Conservation (phyloP, 2,329 filamentous ascomycete species). For the Trichoderma hamatum region DNA sequence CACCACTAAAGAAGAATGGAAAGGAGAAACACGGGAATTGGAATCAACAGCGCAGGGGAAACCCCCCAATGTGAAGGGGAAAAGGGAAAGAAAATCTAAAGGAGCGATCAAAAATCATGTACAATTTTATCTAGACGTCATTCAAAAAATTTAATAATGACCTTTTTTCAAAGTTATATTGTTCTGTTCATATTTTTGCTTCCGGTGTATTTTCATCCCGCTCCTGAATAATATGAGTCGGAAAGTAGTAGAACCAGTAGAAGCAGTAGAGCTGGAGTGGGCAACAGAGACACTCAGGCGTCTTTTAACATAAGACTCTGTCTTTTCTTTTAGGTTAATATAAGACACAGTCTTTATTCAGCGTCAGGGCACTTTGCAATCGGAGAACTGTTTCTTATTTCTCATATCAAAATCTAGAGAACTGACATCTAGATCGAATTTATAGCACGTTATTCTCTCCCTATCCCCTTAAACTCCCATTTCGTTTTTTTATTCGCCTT, state of each 20-base stretch:
- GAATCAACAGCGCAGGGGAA: neutral
- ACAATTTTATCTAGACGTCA: conserved; percentile 16
- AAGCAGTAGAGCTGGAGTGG: too few species aligned
- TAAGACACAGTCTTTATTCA: too few species aligned
- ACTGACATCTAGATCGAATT: neutral
- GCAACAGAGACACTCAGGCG: too few species aligned
- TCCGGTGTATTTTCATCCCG: neutral
- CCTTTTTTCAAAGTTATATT: neutral
- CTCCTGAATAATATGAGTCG: too few species aligned
- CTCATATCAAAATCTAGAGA: neutral
- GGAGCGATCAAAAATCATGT: conserved; percentile 20
- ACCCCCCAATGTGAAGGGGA: neutral
- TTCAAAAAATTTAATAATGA: conserved; percentile 9
- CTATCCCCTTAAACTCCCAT: neutral
- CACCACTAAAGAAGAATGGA: conserved; percentile 68
- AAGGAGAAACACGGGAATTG: neutral
- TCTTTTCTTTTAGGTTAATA: too few species aligned
- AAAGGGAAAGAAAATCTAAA: neutral
- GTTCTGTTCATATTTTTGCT: neutral
- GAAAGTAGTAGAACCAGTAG: too few species aligned
- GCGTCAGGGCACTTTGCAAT: neutral
- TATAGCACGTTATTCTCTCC: neutral
- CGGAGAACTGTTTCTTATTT: neutral
- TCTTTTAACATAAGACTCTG: too few species aligned
- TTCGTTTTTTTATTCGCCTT: neutral